These are phyloP conservation scores for Erodium moschatum DNA, from an alignment of 441 rosid genomes.

Conservation along the genomic window DNA sequence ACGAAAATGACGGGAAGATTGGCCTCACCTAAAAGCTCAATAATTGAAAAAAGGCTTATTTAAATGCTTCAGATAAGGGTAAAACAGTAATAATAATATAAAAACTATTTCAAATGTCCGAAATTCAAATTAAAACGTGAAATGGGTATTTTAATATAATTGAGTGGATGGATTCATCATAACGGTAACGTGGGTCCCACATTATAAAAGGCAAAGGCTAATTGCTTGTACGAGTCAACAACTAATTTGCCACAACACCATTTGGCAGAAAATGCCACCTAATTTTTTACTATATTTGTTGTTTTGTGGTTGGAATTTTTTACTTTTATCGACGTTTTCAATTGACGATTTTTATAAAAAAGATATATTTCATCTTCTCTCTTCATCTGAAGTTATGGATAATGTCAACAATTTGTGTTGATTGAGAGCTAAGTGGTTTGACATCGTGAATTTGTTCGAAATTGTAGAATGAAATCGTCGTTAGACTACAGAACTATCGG, in stretches of 20 bases:
- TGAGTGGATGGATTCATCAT: neutral
- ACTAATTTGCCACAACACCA: neutral
- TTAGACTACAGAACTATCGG: too few relatives aligned
- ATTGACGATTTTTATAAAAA: too few relatives aligned
- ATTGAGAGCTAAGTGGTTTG: too few relatives aligned
- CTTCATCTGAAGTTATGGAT: too few relatives aligned
- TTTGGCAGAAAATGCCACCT: neutral
- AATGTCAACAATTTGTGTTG: too few relatives aligned
- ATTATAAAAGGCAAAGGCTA: neutral
- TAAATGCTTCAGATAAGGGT: neutral
- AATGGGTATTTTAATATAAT: neutral
- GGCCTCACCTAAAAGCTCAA: neutral
- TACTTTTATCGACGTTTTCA: too few relatives aligned
- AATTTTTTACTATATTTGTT: neutral
- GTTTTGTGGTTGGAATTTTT: neutral
- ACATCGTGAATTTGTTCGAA: too few relatives aligned
- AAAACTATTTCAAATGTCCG: neutral
- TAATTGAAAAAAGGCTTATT: neutral
- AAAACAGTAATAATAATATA: neutral
- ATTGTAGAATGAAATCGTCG: too few relatives aligned
- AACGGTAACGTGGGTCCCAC: slow-evolving; percentile 1
- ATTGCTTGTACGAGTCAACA: neutral
- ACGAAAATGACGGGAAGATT: neutral
- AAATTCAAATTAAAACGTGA: neutral
- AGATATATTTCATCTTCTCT: too few relatives aligned